A percentile compares a stretch with the other conserved stretches of the same genome.
phyloP scores from a whole-genome alignment of 306 rosid genomes.

The Arachis stenosperma region DNA sequence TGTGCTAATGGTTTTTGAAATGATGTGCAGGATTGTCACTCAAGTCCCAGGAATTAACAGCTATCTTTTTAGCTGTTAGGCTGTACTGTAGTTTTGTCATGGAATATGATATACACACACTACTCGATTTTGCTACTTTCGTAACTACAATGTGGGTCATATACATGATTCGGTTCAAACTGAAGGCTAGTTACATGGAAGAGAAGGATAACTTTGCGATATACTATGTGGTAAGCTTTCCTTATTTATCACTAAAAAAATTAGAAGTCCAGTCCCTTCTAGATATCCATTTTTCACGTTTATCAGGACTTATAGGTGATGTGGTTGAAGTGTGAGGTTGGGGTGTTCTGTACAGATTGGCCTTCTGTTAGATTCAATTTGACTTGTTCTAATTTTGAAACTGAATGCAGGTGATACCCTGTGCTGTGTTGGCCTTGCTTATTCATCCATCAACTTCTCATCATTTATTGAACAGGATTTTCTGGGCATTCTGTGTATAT shows the following conservation, averaged over 20 bases:
- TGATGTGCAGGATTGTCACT: conserved; percentile 79
- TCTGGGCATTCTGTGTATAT: conserved; percentile 98
- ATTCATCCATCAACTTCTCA: conserved; percentile 99
- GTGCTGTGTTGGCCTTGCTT: conserved; percentile 81
- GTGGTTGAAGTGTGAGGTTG: conserved; percentile 3
- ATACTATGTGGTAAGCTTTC: conserved; percentile 78
- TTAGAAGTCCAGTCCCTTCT: conserved; percentile 12
- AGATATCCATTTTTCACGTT: not conserved
- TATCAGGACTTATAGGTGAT: conserved; percentile 11
- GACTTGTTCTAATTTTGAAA: conserved; percentile 41
- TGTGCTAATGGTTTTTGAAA: conserved; percentile 20
- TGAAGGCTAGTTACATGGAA: conserved; percentile 98
- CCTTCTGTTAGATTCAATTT: conserved; percentile 31
- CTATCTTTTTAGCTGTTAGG: conserved; percentile 93
- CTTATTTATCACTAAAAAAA: not conserved
- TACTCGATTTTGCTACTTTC: conserved; percentile 87
- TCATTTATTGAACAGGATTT: conserved; percentile 81
- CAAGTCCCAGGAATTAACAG: conserved; percentile 93
- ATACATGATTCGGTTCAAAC: conserved; percentile 91
- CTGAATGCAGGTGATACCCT: conserved; percentile 81
- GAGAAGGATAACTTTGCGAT: conserved; percentile 95
- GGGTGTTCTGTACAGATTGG: not conserved
- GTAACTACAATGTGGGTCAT: conserved; percentile 91
- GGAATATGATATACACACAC: conserved; percentile 98
- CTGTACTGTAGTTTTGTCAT: conserved; percentile 94